phyloP scores from a whole-genome alignment of 2,329 filamentous ascomycete genomes.

The Apiospora phragmitis region DNA sequence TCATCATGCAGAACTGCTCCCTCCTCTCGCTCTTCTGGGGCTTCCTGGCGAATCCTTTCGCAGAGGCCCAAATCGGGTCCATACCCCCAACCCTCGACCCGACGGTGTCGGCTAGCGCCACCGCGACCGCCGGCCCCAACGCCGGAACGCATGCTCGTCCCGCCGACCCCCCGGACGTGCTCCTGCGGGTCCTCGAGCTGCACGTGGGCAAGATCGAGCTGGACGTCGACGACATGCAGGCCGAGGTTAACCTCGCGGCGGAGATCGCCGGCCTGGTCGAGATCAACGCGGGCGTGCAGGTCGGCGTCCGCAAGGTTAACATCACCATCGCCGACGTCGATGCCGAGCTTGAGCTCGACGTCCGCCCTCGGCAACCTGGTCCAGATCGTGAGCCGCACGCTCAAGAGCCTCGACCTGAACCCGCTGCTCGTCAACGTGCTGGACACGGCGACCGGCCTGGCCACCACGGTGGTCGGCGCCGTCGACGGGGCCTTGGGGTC shows the following conservation, averaged over 20 bases:
- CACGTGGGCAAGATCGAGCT: conserved; percentile 61
- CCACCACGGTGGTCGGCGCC: conserved; percentile 54
- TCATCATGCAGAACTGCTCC: conserved; percentile 23
- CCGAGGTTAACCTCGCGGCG: conserved; percentile 61
- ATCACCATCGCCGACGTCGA: conserved; percentile 62
- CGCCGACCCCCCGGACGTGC: conserved; percentile 56
- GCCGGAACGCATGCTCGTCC: no score
- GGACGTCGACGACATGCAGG: conserved; percentile 57
- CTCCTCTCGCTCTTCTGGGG: conserved; percentile 31
- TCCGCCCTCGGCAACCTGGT: conserved; percentile 62
- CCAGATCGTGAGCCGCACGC: conserved; percentile 61
- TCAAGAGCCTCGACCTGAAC: conserved; percentile 61
- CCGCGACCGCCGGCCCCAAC: conserved; percentile 19
- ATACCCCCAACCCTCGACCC: conserved; percentile 29
- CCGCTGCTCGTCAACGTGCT: conserved; percentile 58
- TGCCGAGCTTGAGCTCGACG: conserved; percentile 58
- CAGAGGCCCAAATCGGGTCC: conserved; percentile 35
- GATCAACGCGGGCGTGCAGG: conserved; percentile 54
- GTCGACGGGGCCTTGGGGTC: conserved; percentile 60
- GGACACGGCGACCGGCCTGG: conserved; percentile 52
- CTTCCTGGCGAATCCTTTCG: conserved; percentile 29
- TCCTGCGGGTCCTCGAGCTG: conserved; percentile 57
- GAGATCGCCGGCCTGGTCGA: conserved; percentile 58
- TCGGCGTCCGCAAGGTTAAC: conserved; percentile 53
- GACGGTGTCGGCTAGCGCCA: conserved; percentile 16